phyloP scores from a whole-genome alignment of 2,329 filamentous ascomycete species.

The Cordyceps cateniannulata region DNA sequence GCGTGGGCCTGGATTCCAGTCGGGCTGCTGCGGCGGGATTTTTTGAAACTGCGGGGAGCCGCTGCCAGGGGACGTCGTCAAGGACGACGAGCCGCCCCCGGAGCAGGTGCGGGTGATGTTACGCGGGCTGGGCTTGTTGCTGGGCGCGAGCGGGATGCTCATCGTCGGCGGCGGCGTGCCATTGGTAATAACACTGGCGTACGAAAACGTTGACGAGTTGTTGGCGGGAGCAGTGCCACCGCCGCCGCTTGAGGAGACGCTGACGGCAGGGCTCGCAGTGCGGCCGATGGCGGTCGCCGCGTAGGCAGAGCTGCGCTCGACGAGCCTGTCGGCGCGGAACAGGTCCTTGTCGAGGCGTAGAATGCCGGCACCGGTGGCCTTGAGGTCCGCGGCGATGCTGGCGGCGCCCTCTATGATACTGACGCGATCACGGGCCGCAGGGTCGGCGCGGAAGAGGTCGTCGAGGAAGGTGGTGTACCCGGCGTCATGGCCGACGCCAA shows the following conservation, averaged over 20 bases:
- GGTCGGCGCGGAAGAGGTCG: conserved; percentile 44
- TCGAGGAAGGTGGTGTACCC: conserved; percentile 55
- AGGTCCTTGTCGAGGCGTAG: conserved; percentile 39
- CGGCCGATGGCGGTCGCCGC: conserved; percentile 13
- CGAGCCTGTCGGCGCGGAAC: conserved; percentile 48
- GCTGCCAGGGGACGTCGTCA: neutral
- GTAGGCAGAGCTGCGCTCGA: conserved; percentile 26
- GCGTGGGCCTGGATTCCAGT: conserved; percentile 48
- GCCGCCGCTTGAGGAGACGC: conserved; percentile 32
- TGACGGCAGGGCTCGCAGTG: conserved; percentile 27
- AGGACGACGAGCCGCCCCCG: neutral
- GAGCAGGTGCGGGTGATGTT: conserved; percentile 4
- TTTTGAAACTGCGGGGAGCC: conserved; percentile 16
- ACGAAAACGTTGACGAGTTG: conserved; percentile 22
- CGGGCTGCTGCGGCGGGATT: conserved; percentile 23
- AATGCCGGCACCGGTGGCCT: conserved; percentile 38
- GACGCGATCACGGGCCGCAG: conserved; percentile 36
- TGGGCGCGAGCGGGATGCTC: conserved; percentile 33
- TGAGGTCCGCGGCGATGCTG: conserved; percentile 40
- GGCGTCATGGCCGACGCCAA: conserved; percentile 57
- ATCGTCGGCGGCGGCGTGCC: conserved; percentile 36
- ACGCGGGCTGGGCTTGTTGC: conserved; percentile 16
- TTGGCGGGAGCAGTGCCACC: conserved; percentile 18
- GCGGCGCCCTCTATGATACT: conserved; percentile 48
- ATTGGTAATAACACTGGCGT: conserved; percentile 35